Percentiles rank a stretch among this genome's conserved stretches.
These are phyloP conservation scores for Primulina tabacum DNA, from an alignment of 257 asterid species.

Conservation along the genomic window DNA sequence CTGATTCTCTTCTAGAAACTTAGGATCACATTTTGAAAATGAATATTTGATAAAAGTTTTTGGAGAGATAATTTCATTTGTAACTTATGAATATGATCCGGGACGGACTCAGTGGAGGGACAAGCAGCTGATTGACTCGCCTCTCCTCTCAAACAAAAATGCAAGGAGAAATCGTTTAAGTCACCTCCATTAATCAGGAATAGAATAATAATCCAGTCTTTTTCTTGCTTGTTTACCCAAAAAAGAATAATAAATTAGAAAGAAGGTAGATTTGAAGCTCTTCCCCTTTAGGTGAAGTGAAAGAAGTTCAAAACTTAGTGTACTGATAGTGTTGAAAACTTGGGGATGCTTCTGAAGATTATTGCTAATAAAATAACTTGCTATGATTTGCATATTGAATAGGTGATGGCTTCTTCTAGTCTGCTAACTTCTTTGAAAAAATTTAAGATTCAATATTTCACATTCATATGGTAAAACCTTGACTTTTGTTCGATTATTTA, in stretches of 20 bases:
- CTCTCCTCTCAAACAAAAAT: neutral
- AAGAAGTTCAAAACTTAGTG: neutral
- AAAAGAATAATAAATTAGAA: too few species aligned
- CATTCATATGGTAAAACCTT: neutral
- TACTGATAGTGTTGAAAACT: neutral
- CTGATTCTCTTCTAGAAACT: neutral
- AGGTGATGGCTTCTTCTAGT: constrained; percentile 15
- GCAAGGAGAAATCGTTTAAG: neutral
- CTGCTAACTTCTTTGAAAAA: neutral
- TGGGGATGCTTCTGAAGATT: neutral
- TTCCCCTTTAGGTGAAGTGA: neutral
- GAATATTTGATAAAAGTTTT: neutral
- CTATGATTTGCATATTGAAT: neutral
- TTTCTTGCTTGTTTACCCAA: neutral
- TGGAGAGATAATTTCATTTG: neutral
- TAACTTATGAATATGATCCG: neutral
- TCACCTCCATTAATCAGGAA: too few species aligned
- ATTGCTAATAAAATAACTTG: neutral
- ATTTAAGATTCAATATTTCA: constrained; percentile 12
- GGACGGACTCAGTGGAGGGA: neutral
- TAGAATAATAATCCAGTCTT: neutral
- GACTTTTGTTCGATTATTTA: neutral
- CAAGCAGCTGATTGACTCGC: neutral
- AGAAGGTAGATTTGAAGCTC: too few species aligned
- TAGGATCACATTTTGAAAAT: neutral